Evolutionary conservation across 768 basidiomycete genomes (phyloP).

Genomic region (Chalciporus chontae): DNA sequence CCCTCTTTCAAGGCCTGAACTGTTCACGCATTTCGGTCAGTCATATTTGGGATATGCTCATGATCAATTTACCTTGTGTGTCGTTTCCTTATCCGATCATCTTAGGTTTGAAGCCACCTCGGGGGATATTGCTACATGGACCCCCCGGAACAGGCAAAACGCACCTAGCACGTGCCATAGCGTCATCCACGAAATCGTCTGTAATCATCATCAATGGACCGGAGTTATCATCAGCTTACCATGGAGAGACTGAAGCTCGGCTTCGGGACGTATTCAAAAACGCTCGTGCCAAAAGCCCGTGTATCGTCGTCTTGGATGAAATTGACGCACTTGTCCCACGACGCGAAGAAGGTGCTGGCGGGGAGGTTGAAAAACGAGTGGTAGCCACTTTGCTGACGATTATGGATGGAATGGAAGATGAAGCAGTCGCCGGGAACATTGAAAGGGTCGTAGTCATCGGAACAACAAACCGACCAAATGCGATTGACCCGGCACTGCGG

Average conservation of each 20-base stretch:
- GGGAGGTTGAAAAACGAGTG: constrained; percentile 94
- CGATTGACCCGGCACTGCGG: constrained; percentile 89
- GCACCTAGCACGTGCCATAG: constrained; percentile 91
- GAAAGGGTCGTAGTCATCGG: constrained; percentile 89
- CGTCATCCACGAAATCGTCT: constrained; percentile 77
- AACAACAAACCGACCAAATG: constrained; percentile 93
- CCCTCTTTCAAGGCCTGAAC: constrained; percentile 76
- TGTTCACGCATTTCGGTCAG: constrained; percentile 74
- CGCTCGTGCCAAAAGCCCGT: constrained; percentile 78
- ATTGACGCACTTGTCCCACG: constrained; percentile 92
- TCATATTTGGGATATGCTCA: constrained; percentile 1
- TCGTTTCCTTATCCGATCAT: constrained; percentile 3
- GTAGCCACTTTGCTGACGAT: constrained; percentile 93
- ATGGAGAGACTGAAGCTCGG: constrained; percentile 93
- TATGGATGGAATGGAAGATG: constrained; percentile 83
- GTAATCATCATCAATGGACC: constrained; percentile 96
- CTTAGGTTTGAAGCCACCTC: constrained; percentile 88
- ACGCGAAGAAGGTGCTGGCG: constrained; percentile 84
- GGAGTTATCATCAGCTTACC: constrained; percentile 91
- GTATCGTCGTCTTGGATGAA: constrained; percentile 94
- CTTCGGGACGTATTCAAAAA: constrained; percentile 87
- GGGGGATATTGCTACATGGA: constrained; percentile 91
- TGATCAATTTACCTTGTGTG: constrained; percentile 14
- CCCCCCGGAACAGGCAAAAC: constrained; percentile 99
- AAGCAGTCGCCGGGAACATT: constrained; percentile 32